Evolutionary conservation across 306 rosid genomes (phyloP).

Genomic region (Dryas alaskensis): DNA sequence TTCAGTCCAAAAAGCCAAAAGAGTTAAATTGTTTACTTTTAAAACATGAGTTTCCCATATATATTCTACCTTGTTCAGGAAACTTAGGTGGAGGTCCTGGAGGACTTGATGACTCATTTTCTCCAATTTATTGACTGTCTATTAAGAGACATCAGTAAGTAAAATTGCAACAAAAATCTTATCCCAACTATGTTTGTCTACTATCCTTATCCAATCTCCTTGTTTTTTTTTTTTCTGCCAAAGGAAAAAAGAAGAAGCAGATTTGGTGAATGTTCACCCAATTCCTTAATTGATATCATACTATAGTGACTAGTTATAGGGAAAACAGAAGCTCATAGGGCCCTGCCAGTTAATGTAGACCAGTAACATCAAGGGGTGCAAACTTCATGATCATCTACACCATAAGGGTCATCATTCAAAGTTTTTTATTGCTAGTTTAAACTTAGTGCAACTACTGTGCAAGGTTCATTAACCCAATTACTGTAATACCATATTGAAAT

Average conservation of each 20-base stretch:
- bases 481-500: background rate
- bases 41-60: no score
- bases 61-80: background rate
- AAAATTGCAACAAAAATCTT: background rate
- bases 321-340: no score
- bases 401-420: no score
- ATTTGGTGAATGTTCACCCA: background rate
- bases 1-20: no score
- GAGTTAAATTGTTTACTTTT: no score
- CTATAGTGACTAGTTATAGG: no score
- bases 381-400: no score
- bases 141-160: background rate
- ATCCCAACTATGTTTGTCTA: background rate
- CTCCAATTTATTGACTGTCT: background rate
- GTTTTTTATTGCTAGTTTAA: no score
- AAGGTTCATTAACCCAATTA: background rate
- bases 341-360: no score
- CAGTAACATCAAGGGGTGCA: no score
- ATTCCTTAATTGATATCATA: no score
- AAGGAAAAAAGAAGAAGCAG: background rate
- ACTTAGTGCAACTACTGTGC: background rate
- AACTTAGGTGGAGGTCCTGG: no score
- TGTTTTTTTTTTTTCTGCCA: background rate
- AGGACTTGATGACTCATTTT: background rate
- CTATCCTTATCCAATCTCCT: background rate